Percentiles rank a stretch among this genome's conserved stretches.
phyloP scores from a whole-genome alignment of 768 basidiomycete species.

The Dioszegia crocea region DNA sequence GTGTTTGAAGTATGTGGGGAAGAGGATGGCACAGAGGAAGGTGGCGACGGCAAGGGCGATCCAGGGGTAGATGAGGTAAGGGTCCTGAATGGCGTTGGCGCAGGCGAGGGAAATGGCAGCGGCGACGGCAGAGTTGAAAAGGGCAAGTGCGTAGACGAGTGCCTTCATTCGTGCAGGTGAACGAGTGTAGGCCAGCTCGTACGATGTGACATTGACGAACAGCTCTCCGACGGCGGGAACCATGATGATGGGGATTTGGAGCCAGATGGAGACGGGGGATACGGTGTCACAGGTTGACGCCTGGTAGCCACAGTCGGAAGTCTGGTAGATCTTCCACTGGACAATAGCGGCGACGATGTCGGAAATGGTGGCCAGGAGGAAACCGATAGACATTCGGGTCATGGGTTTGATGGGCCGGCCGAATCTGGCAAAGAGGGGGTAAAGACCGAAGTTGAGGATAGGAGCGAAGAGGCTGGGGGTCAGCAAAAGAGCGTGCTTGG shows the following conservation, averaged over 20 bases:
- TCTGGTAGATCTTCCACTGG: constrained; percentile 46
- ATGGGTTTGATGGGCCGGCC: constrained; percentile 42
- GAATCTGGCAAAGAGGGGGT: constrained; percentile 34
- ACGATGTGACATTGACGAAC: constrained; percentile 47
- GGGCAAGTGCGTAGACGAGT: constrained; percentile 44
- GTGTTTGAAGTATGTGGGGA: constrained; percentile 43
- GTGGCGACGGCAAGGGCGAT: constrained; percentile 34
- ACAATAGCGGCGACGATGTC: constrained; percentile 47
- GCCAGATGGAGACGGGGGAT: constrained; percentile 37
- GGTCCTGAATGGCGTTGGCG: constrained; percentile 44
- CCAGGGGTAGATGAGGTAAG: constrained; percentile 45
- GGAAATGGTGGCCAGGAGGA: constrained; percentile 23
- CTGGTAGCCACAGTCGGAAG: constrained; percentile 44
- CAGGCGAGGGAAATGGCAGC: constrained; percentile 42
- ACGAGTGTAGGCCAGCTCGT: constrained; percentile 49
- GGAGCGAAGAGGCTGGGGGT: constrained; percentile 29
- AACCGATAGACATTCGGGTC: constrained; percentile 38
- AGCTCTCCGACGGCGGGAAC: constrained; percentile 40
- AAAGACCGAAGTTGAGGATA: constrained; percentile 41
- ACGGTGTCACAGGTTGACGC: constrained; percentile 40
- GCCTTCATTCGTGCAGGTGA: constrained; percentile 49
- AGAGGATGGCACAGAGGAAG: constrained; percentile 32
- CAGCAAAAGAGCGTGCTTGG: too few species aligned
- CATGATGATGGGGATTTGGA: constrained; percentile 21
- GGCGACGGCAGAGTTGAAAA: constrained; percentile 46